Conservation (phyloP, 495 filamentous ascomycete genomes). For the Neurospora pannonica region DNA sequence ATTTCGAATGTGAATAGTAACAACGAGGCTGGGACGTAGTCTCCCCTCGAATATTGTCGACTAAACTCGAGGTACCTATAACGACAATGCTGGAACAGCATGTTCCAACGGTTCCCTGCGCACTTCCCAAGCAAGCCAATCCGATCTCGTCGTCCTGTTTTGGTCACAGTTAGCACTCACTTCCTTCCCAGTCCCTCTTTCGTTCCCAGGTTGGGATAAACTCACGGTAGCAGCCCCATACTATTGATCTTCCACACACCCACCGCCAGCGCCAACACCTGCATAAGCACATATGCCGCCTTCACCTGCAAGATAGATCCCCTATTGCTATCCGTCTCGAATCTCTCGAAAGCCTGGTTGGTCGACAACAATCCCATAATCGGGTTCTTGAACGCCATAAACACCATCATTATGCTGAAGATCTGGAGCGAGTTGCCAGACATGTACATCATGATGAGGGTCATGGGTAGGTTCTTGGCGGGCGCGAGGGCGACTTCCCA, state of each 20-base stretch:
- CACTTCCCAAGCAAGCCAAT: constrained; percentile 93
- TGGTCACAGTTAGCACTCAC: background rate
- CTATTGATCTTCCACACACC: constrained; percentile 95
- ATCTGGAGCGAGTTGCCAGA: constrained; percentile 97
- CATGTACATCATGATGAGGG: constrained; percentile 99
- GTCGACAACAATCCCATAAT: constrained; percentile 73
- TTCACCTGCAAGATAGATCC: constrained; percentile 68
- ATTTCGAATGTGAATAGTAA: background rate
- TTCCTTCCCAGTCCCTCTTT: background rate
- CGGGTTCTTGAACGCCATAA: constrained; percentile 96
- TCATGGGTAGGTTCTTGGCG: constrained; percentile 93
- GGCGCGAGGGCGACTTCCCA: constrained; percentile 97
- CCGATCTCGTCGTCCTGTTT: constrained; percentile 76
- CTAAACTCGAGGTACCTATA: background rate
- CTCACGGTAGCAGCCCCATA: constrained; percentile 89
- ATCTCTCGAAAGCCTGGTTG: constrained; percentile 72
- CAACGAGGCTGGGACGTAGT: background rate
- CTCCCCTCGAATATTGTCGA: background rate
- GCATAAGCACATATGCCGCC: constrained; percentile 76
- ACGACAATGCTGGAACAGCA: constrained; percentile 49
- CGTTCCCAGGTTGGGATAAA: too few species aligned
- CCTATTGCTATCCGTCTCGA: constrained; percentile 76
- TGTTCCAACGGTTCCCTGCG: constrained; percentile 67
- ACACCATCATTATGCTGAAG: constrained; percentile 99
- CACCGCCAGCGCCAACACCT: constrained; percentile 69